phyloP scores from a whole-genome alignment of 805 yeast genomes.

The Candida tibetensis region DNA sequence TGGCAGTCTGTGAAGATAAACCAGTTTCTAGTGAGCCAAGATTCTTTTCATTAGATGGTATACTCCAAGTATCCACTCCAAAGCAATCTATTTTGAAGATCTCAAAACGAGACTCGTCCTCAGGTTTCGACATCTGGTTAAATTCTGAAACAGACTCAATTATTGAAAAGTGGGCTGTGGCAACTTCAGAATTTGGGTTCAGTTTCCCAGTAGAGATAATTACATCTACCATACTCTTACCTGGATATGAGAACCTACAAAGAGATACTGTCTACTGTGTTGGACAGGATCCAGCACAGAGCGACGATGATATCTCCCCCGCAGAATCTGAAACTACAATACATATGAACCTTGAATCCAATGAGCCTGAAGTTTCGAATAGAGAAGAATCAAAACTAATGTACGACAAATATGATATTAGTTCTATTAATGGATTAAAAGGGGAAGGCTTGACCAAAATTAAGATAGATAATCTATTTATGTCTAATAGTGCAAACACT shows the following conservation, averaged over 20 bases:
- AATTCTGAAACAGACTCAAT: slow-evolving; percentile 28
- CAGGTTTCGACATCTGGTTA: slow-evolving; percentile 17
- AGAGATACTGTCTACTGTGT: too few species aligned
- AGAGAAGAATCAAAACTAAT: too few species aligned
- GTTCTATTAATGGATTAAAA: too few species aligned
- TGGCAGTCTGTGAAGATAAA: slow-evolving; percentile 23
- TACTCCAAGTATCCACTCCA: slow-evolving; percentile 15
- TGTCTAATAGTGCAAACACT: slow-evolving; percentile 1
- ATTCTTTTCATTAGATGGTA: slow-evolving; percentile 9
- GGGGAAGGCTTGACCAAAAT: too few species aligned
- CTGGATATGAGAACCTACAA: slow-evolving; percentile 3
- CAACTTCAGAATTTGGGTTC: slow-evolving; percentile 31
- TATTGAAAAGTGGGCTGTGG: slow-evolving; percentile 45
- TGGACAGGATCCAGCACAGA: too few species aligned
- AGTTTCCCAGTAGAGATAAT: slow-evolving; percentile 34
- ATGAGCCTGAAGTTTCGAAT: too few species aligned
- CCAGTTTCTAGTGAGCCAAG: slow-evolving; percentile 6
- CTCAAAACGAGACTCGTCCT: slow-evolving; percentile 4
- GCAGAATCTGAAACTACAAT: too few species aligned
- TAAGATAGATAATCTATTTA: neutral
- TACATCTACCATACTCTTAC: slow-evolving; percentile 30
- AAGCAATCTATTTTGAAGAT: slow-evolving; percentile 24
- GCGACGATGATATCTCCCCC: too few species aligned
- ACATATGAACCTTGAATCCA: too few species aligned
- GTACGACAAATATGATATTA: too few species aligned